Base-by-base conservation (phyloP, 352 stramenopile species). In the Pythium brachiatum region DNA sequence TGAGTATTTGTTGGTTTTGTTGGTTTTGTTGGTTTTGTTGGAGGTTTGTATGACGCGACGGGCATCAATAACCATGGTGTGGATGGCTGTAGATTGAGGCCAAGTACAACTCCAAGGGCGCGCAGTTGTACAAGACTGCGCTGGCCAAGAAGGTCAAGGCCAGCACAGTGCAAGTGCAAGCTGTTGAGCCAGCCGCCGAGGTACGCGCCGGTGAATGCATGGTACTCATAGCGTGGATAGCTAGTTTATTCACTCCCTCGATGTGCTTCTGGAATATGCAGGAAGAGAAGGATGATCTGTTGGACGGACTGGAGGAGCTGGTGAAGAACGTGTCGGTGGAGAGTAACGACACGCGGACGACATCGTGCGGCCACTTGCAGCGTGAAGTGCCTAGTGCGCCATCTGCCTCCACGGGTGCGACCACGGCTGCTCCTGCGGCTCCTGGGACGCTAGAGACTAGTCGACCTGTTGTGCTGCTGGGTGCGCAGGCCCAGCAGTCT, bases 21-120 rank as follows among this genome's bases (percentile, higher is more conserved):
- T n/a, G n/a, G n/a, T n/a, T n/a, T n/a, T n/a, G n/a, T n/a, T n/a
- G n/a, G n/a, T n/a, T n/a, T n/a, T n/a, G n/a, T n/a, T n/a, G n/a
- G n/a, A n/a, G n/a, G n/a, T n/a, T n/a, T n/a, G 23, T n/a, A 18
- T 48, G 41, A 9, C 6, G 12, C 7, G n/a, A 48, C 20, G 20
- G 41, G 11, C 44, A 21, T 12, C 16, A 7, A 21, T n/a, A 34
- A 20, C 41, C 21, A n/a, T 43, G 11, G 7, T 44, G 46, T 23
- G 34, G 23, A n/a, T 50, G 44, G 20, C 27, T 60, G 16, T 62
- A 95, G 83, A 95, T 97, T 64, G 85, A 96, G 46, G 83, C 86
- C 47, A 97, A 97, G 70, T 97, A 96, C 73, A 96, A 95, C 59
- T 94, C 86, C 2, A 96, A 94, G 61, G 89, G 86, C 11, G 88